These are phyloP conservation scores for Diaporthe velutina DNA, from an alignment of 2,329 filamentous ascomycete species.

Conservation along the genomic window DNA sequence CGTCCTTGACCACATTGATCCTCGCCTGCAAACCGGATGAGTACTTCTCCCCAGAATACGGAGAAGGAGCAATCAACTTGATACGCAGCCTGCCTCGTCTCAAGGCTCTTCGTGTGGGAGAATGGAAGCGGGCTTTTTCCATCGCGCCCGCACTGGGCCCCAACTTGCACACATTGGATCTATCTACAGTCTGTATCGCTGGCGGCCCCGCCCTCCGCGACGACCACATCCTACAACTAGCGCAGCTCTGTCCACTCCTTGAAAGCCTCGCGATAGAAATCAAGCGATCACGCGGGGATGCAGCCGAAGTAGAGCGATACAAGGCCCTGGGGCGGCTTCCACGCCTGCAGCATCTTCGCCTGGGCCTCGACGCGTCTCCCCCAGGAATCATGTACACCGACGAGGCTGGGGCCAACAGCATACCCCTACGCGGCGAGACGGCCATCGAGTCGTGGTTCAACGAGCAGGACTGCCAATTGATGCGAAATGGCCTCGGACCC, in stretches of 20 bases:
- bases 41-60: neutral
- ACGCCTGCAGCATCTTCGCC: slow-evolving; percentile 18
- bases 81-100: slow-evolving; percentile 7
- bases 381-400: neutral
- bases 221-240: slow-evolving; percentile 32
- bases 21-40: neutral
- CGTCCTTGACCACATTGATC: neutral
- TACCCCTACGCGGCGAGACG: neutral
- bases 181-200: neutral
- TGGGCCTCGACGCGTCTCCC: slow-evolving; percentile 24
- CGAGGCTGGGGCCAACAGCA: neutral
- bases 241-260: slow-evolving; percentile 31
- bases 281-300: slow-evolving; percentile 32
- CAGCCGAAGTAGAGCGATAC: slow-evolving; percentile 32
- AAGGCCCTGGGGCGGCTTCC: slow-evolving; percentile 31
- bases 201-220: neutral
- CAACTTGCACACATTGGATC: neutral
- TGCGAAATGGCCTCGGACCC: neutral
- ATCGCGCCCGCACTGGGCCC: slow-evolving; percentile 15
- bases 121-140: slow-evolving; percentile 23
- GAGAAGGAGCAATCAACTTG: neutral
- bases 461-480: neutral
- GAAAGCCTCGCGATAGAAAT: slow-evolving; percentile 24
- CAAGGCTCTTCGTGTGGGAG: neutral
- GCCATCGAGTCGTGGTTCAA: slow-evolving; percentile 36